phyloP scores from a whole-genome alignment of 768 basidiomycete genomes.

The Paxillus involutus region DNA sequence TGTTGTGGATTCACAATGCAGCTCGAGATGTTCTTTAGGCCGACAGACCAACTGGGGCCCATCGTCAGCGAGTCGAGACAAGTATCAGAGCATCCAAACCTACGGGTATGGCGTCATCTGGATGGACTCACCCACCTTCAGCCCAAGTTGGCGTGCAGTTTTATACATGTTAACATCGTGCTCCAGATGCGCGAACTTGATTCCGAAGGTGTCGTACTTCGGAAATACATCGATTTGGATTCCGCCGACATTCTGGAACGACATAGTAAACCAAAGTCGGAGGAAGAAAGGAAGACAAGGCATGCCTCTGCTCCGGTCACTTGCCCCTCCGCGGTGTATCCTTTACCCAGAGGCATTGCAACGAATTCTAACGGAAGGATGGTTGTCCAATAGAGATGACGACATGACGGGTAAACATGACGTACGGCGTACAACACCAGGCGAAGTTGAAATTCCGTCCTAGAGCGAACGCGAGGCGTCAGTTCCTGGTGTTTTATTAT shows the following conservation, averaged over 20 bases:
- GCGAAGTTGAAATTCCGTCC: slow-evolving; percentile 8
- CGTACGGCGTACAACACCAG: too few relatives aligned
- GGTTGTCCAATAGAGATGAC: too few relatives aligned
- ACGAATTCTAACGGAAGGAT: too few relatives aligned
- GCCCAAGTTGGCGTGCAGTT: not conserved
- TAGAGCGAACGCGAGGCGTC: not conserved
- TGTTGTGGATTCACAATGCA: not conserved
- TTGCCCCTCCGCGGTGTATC: slow-evolving; percentile 5
- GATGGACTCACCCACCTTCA: not conserved
- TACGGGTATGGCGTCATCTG: not conserved
- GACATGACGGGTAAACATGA: too few relatives aligned
- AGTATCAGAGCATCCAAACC: not conserved
- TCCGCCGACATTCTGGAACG: slow-evolving; percentile 10
- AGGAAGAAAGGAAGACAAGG: not conserved
- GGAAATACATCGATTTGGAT: slow-evolving; percentile 3
- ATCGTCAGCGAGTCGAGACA: not conserved
- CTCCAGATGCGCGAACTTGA: not conserved
- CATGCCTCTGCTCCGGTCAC: not conserved
- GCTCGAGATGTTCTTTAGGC: not conserved
- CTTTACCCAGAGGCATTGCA: too few relatives aligned
- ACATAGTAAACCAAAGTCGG: not conserved
- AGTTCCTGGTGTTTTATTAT: not conserved
- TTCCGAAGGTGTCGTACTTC: not conserved
- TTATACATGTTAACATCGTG: not conserved
- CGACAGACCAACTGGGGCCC: not conserved